Evolutionary conservation across 208 protist species (phyloP).

Genomic region (Crithidia brevicula): DNA sequence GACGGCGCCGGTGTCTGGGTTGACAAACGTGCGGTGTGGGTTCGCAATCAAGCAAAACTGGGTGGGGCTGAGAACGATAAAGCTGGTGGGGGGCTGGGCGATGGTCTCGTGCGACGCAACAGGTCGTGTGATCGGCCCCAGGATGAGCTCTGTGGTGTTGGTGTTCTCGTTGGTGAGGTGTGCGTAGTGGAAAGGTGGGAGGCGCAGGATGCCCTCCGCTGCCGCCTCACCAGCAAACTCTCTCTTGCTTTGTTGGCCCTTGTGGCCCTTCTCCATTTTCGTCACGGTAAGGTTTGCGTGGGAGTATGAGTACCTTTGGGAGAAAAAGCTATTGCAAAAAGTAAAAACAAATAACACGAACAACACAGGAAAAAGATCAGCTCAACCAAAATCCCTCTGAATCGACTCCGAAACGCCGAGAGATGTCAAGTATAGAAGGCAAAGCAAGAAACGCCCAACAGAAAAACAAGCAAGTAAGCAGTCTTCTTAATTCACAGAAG

Average conservation of each 20-base stretch:
- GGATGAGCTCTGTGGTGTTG: slow-evolving; percentile 57
- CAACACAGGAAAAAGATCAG: no score
- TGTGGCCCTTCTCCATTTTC: neutral
- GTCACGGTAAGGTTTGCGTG: neutral
- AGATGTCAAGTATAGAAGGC: no score
- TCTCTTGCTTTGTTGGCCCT: neutral
- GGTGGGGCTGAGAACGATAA: slow-evolving; percentile 54
- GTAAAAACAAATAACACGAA: no score
- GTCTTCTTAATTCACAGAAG: no score
- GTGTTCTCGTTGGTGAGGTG: slow-evolving; percentile 76
- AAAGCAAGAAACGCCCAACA: no score
- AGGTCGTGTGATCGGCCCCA: slow-evolving; percentile 56
- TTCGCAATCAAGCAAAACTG: slow-evolving; percentile 71
- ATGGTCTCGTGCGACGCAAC: slow-evolving; percentile 62
- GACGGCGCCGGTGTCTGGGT: slow-evolving; percentile 22
- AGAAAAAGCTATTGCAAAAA: no score
- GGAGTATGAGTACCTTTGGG: no score
- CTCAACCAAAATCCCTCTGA: no score
- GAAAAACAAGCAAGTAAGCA: no score
- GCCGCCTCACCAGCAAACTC: neutral
- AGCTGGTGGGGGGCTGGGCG: slow-evolving; percentile 39
- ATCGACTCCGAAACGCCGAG: no score
- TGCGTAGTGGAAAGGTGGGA: slow-evolving; percentile 68
- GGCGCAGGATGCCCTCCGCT: slow-evolving; percentile 42
- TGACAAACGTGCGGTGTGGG: slow-evolving; percentile 40